Percentiles rank a stretch among this genome's conserved stretches.
Conservation (phyloP, 306 rosid species). For the Adenanthera pavonina region DNA sequence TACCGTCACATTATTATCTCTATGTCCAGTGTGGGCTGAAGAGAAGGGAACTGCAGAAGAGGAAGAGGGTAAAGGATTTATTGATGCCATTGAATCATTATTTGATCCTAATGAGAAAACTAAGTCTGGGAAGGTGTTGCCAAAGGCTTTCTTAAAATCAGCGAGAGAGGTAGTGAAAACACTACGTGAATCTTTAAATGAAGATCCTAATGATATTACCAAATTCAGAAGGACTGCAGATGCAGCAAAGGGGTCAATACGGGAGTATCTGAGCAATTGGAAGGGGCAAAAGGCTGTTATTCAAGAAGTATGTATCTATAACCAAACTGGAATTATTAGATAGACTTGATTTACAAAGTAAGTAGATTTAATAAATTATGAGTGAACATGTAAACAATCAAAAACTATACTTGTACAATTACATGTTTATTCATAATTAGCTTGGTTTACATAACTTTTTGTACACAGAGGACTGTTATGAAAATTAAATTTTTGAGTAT, state of each 20-base stretch:
- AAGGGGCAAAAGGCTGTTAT: slow-evolving; percentile 66
- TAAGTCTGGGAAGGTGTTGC: slow-evolving; percentile 77
- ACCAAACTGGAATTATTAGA: neutral
- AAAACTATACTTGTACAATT: neutral
- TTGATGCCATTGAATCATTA: slow-evolving; percentile 70
- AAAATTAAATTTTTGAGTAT: neutral
- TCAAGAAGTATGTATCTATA: slow-evolving; percentile 65
- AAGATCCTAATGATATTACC: slow-evolving; percentile 63
- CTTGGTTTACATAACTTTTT: neutral
- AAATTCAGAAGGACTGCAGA: slow-evolving; percentile 94
- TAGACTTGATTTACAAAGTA: neutral
- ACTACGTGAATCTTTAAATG: slow-evolving; percentile 77
- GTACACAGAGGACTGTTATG: neutral
- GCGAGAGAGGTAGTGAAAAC: slow-evolving; percentile 86
- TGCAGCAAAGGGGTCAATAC: slow-evolving; percentile 86
- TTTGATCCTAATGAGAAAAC: slow-evolving; percentile 77
- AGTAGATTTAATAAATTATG: neutral
- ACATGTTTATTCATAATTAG: neutral
- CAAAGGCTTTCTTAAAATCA: slow-evolving; percentile 84
- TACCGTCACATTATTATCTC: slow-evolving; percentile 48
- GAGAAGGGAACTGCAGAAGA: slow-evolving; percentile 51
- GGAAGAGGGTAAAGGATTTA: slow-evolving; percentile 60
- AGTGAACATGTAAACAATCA: neutral
- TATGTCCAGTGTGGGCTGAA: slow-evolving; percentile 59
- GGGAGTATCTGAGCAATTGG: slow-evolving; percentile 85